Evolutionary conservation across 192 early-diverging fungal species (phyloP), one percentile per base, ranked within the genome.

Genomic region (Fimicolochytrium jonesii): DNA sequence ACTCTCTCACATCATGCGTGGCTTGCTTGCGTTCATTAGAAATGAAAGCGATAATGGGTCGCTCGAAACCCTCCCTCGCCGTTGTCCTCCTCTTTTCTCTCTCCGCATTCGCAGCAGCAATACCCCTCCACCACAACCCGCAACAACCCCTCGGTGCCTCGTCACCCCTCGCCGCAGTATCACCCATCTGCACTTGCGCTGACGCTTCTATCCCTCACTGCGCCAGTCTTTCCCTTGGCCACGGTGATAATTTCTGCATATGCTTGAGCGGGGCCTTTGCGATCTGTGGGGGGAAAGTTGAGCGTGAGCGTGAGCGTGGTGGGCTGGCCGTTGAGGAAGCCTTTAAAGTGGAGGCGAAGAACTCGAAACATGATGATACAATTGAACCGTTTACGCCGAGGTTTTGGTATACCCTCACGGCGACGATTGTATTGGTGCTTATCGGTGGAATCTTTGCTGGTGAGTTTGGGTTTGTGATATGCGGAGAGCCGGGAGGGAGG

Each of bases 361-460:
- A 39, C 9, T n/a, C 10, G 4, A 55, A 32, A 2, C 33, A 34
- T n/a, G 33, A 55, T 55, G 33, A 6, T 32, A 35, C 49, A 18
- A 36, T 64, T 15, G 5, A 55, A 17, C 62, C 62, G 22, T n/a
- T 0, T 15, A 29, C 36, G 7, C 39, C 47, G 0, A 18, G 49
- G 11, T 64, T 64, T 39, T 67, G 66, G 66, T 59, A 29, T 17
- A 44, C 44, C 4, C 41, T 67, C 29, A 30, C 15, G 22, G 57
- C 9, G 13, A 50, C 66, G 3, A 36, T 52, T 11, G 25, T 67
- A 17, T 35, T 67, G 0, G 66, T 67, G 1, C 28, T 67, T 10
- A 35, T 59, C 1, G 66, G 66, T 10, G 66, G 66, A 11, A 32
- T 67, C 15, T 67, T 67, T 42, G 66, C 66, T 5, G 64, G 64